Percentiles rank a stretch among this genome's conserved stretches.
phyloP scores from a whole-genome alignment of 2,329 filamentous ascomycete genomes.

The Cercospora nicotianae region DNA sequence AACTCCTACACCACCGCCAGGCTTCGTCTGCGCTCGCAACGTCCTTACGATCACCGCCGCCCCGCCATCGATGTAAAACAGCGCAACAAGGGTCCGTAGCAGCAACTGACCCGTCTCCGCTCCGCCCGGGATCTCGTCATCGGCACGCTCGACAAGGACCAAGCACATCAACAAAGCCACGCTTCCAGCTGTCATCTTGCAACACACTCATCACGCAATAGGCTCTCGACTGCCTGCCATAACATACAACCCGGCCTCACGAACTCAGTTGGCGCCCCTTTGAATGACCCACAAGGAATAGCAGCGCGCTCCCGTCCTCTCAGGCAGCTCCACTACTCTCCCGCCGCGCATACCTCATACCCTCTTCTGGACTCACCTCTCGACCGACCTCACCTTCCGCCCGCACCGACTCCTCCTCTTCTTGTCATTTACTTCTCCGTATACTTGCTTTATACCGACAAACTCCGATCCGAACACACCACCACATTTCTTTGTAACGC shows the following conservation, averaged over 20 bases:
- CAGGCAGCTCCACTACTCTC: slow-evolving; percentile 24
- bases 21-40: too few relatives aligned
- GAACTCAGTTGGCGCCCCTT: slow-evolving; percentile 16
- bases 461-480: not conserved
- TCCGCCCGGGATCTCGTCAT: slow-evolving; percentile 24
- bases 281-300: slow-evolving; percentile 24
- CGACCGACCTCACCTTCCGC: slow-evolving; percentile 13
- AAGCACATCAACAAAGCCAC: slow-evolving; percentile 11
- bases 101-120: slow-evolving; percentile 13
- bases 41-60: too few relatives aligned
- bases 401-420: slow-evolving; percentile 14
- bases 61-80: too few relatives aligned
- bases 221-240: not conserved
- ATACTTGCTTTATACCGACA: slow-evolving; percentile 22
- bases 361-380: slow-evolving; percentile 11
- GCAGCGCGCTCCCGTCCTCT: slow-evolving; percentile 17
- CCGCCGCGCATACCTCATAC: slow-evolving; percentile 7
- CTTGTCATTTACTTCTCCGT: slow-evolving; percentile 24
- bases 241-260: slow-evolving; percentile 2
- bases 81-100: too few relatives aligned
- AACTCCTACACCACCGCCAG: too few relatives aligned
- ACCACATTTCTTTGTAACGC: slow-evolving; percentile 17
- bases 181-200: slow-evolving; percentile 10
- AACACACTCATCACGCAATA: not conserved
- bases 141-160: slow-evolving; percentile 15